Evolutionary conservation across 768 basidiomycete species (phyloP).

Genomic region (Lentinula sp.): DNA sequence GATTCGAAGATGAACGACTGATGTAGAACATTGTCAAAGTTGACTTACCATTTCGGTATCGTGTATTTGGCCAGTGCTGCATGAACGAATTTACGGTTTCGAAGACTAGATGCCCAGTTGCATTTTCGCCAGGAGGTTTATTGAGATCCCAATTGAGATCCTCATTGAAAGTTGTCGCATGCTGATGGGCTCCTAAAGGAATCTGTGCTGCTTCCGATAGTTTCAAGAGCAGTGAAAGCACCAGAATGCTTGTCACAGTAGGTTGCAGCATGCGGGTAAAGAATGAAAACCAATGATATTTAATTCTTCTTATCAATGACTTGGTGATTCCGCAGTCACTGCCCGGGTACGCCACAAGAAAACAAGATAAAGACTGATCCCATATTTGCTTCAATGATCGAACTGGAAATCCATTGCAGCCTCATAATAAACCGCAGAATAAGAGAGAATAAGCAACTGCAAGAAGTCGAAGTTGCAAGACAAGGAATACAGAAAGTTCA

Average conservation of each 20-base stretch:
- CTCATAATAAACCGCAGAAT: no score
- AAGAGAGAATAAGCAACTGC: no score
- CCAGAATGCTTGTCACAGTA: neutral
- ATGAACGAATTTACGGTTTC: conserved; percentile 23
- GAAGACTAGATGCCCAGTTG: conserved; percentile 24
- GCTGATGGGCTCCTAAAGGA: neutral
- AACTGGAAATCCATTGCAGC: no score
- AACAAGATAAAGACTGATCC: neutral
- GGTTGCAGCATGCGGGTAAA: neutral
- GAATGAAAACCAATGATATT: neutral
- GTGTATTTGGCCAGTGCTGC: conserved; percentile 28
- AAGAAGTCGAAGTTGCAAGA: no score
- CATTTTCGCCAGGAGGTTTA: conserved; percentile 16
- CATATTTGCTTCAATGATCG: no score
- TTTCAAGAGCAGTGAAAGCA: neutral
- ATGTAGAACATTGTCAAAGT: neutral
- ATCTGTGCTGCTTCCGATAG: neutral
- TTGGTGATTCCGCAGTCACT: neutral
- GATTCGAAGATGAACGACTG: neutral
- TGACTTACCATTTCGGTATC: conserved; percentile 21
- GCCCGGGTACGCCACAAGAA: neutral
- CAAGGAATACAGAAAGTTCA: no score
- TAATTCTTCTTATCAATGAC: neutral
- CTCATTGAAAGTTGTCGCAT: neutral
- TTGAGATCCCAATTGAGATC: conserved; percentile 17